These are phyloP conservation scores for Aspergillus sclerotioniger DNA, from an alignment of 495 filamentous ascomycete genomes.

Conservation along the genomic window DNA sequence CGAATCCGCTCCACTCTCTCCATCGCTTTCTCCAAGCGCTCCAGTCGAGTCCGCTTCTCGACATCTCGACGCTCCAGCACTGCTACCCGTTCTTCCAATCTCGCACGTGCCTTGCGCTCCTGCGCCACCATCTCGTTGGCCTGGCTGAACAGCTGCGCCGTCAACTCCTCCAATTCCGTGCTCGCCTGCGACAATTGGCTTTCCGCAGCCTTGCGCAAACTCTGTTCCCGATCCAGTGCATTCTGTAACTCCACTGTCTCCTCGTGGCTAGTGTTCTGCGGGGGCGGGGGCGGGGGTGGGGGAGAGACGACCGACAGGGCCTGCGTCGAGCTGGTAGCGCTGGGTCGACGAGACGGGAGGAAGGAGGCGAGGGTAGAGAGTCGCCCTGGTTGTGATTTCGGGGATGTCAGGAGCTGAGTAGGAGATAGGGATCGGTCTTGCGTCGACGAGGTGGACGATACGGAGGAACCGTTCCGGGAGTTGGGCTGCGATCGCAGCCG, in stretches of 20 bases:
- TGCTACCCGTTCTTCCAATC: slow-evolving; percentile 71
- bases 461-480: slow-evolving; percentile 30
- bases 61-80: slow-evolving; percentile 67
- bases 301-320: slow-evolving; percentile 22
- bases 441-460: slow-evolving; percentile 33
- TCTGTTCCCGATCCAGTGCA: slow-evolving; percentile 69
- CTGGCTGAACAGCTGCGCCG: slow-evolving; percentile 80
- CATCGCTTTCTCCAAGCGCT: slow-evolving; percentile 75
- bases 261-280: slow-evolving; percentile 24
- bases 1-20: slow-evolving; percentile 72
- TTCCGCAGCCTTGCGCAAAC: slow-evolving; percentile 72
- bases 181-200: slow-evolving; percentile 65
- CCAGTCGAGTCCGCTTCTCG: slow-evolving; percentile 69
- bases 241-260: slow-evolving; percentile 61
- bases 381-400: slow-evolving; percentile 31
- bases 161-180: slow-evolving; percentile 86
- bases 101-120: slow-evolving; percentile 76
- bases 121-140: slow-evolving; percentile 97
- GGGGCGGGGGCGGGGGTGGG: slow-evolving; percentile 22
- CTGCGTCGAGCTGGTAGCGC: slow-evolving; percentile 39
- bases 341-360: slow-evolving; percentile 58
- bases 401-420: slow-evolving; percentile 33
- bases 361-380: slow-evolving; percentile 64
- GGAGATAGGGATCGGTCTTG: slow-evolving; percentile 24
- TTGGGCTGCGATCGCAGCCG: slow-evolving; percentile 53